Evolutionary conservation across 768 basidiomycete species (phyloP).

Genomic region (Mycena polygramma): DNA sequence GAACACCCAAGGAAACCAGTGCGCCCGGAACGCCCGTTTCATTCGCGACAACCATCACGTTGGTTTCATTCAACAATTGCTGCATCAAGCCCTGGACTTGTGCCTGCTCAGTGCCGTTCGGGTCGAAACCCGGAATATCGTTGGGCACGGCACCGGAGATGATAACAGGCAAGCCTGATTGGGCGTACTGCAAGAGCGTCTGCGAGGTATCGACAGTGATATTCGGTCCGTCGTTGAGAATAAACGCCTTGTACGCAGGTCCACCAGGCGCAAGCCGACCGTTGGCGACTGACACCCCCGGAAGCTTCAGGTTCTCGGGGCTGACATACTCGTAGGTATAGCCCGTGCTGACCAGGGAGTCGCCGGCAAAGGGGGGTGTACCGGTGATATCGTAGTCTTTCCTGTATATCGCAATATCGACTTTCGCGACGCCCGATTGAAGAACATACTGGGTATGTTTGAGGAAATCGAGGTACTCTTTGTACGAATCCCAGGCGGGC

Average conservation of each 20-base stretch:
- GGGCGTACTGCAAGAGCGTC: slow-evolving; percentile 29
- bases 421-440: slow-evolving; percentile 32
- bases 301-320: slow-evolving; percentile 36
- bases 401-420: slow-evolving; percentile 35
- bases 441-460: slow-evolving; percentile 35
- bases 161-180: slow-evolving; percentile 30
- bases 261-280: slow-evolving; percentile 30
- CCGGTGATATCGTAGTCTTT: slow-evolving; percentile 32
- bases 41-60: slow-evolving; percentile 21
- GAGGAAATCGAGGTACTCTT: slow-evolving; percentile 34
- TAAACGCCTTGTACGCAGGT: slow-evolving; percentile 36
- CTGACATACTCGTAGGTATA: slow-evolving; percentile 37
- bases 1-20: slow-evolving; percentile 27
- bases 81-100: slow-evolving; percentile 34
- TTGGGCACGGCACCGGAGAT: slow-evolving; percentile 27
- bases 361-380: slow-evolving; percentile 25
- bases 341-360: slow-evolving; percentile 29
- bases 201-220: slow-evolving; percentile 36
- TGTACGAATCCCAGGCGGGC: slow-evolving; percentile 35
- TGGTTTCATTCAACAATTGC: slow-evolving; percentile 22
- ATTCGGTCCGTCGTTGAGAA: slow-evolving; percentile 26
- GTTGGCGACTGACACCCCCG: slow-evolving; percentile 32
- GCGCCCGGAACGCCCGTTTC: slow-evolving; percentile 28
- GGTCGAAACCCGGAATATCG: slow-evolving; percentile 37
- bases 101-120: slow-evolving; percentile 14